Evolutionary conservation across 306 rosid genomes (phyloP), one percentile per base, ranked within the genome.

Genomic region (Trifolium dubium): DNA sequence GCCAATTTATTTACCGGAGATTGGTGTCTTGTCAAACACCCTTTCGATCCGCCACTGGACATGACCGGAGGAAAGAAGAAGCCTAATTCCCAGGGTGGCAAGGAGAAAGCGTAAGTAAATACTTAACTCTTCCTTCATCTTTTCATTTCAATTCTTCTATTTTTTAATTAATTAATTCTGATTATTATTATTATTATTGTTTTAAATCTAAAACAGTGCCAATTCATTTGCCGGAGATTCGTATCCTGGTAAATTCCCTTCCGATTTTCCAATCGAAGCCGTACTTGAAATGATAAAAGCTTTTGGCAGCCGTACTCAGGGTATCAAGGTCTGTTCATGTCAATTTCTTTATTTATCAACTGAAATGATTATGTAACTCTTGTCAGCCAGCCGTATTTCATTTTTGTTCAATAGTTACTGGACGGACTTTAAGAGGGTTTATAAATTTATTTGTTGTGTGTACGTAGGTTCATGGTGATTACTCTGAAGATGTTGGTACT

Each of bases 201-300:
- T 9, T 60, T 60, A 19, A 13, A 39, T 62, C 56, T 31, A 23
- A 23, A 23, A 17, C 84, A 94, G 99, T 19, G 80, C 86, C 2
- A 97, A 92, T 86, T 97, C 99, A 18, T 94, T 94, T 79, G 59
- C 99, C 15, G 23, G 92, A 94, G 95, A n/a, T n/a, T n/a, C n/a
- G n/a, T n/a, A n/a, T n/a, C n/a, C n/a, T n/a, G n/a, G n/a, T n/a
- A n/a, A n/a, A n/a, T n/a, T 96, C 1, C 98, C 97, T 23, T 87
- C 92, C 0, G 61, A 91, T 17, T 91, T 94, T 83, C 78, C 62
- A 62, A 79, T 79, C 13, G 84, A 87, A 58, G 97, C 91, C 0
- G 97, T 23, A 1, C 23, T 23, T 23, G 23, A 23, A 23, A 23
- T 23, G 1, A 23, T 97, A 15, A 94, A 94, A 37, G 91, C 97